A percentile compares a stretch with the other conserved stretches of the same genome.
phyloP scores from a whole-genome alignment of 257 asterid genomes.

The Anisodus tanguticus region DNA sequence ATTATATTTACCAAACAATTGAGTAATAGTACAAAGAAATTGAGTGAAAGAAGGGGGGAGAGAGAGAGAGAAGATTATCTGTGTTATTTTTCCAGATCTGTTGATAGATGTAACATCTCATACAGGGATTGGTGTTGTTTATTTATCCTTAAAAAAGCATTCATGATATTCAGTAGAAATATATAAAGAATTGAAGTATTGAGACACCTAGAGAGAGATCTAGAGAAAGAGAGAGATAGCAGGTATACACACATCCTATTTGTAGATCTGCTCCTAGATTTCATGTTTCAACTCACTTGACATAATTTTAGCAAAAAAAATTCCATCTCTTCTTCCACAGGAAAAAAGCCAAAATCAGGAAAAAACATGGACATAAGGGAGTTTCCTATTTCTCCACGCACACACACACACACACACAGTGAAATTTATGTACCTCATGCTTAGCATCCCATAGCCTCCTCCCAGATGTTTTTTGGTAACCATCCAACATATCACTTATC shows the following conservation, averaged over 20 bases:
- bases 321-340: constrained; percentile 32
- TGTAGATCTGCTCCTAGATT: constrained; percentile 55
- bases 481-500: constrained; percentile 77
- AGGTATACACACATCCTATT: constrained; percentile 35
- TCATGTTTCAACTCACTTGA: constrained; percentile 39
- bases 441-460: constrained; percentile 95
- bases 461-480: constrained; percentile 80
- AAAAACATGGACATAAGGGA: constrained; percentile 31
- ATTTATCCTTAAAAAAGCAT: not conserved
- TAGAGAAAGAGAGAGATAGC: not conserved
- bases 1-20: not conserved
- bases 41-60: constrained; percentile 51
- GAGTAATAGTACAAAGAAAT: constrained; percentile 33
- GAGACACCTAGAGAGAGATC: constrained; percentile 24
- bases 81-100: constrained; percentile 42
- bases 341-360: constrained; percentile 28
- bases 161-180: not conserved
- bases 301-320: constrained; percentile 42
- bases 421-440: constrained; percentile 69
- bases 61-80: not conserved
- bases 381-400: not conserved
- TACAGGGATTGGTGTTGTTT: constrained; percentile 17
- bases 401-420: not conserved
- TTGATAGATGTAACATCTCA: constrained; percentile 38
- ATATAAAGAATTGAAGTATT: constrained; percentile 24